Evolutionary conservation across 805 yeast species (phyloP), one percentile per base, ranked within the genome.

Genomic region (Kodamaea hsintzibuensis): DNA sequence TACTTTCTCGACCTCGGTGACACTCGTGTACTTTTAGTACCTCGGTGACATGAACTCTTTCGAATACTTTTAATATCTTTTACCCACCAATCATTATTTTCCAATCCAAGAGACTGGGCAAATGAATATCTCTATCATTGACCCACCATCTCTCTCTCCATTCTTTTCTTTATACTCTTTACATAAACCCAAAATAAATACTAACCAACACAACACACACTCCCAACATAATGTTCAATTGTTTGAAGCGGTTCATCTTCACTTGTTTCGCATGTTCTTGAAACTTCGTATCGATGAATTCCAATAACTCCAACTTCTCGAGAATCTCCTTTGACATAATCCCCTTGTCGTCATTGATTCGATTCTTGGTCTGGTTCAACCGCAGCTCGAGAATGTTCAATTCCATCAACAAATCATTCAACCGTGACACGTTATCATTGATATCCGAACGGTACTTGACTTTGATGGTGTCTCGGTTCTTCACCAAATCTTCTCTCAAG

Each of bases 231-330:
- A 65, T 55, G 40, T 62, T 60, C 38, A 70, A 44, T 56, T 71
- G 73, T 55, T 65, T 67, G 49, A 72, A 63, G 25, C 74, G 63
- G 39, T 66, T 62, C 27, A 61, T 61, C 44, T 71, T 61, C 17
- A 57, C 60, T 12, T 55, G 55, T 14, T 54, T 60, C 22, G 72
- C 61, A 53, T 71, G 66, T 47, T 66, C 67, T 27, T 58, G 57
- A 46, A 74, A 69, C 46, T 62, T 59, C 13, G 57, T 55, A 44
- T 70, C 67, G 6, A 76, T 61, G 19, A 59, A 55, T 49, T 75
- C 78, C 53, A 76, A 62, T 8, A 67, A 52, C 39, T 68, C 68
- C 47, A 75, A 56, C 55, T 69, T 69, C 12, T 60, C 63, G 4
- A 59, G 57, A 50, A 75, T 58, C 4, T 65, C 67, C n/a, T 54